phyloP scores from a whole-genome alignment of 1,284 basidiomycete species.

The Neonothopanus nambi region DNA sequence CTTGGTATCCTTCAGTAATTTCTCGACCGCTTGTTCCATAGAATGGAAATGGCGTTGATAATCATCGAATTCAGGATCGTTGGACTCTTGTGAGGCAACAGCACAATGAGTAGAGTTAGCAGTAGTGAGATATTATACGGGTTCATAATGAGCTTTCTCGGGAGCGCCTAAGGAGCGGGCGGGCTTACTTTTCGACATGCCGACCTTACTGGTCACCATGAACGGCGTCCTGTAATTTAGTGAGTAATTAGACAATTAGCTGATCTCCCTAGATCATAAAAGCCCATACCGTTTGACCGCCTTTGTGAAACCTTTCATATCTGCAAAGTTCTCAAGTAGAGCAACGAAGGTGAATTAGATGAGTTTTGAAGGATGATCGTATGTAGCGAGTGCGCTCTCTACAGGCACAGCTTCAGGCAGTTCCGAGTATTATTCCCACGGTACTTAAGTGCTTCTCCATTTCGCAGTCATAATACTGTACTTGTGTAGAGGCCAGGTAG shows the following conservation, averaged over 20 bases:
- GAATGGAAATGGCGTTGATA: conserved; percentile 76
- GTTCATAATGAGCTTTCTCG: too few relatives aligned
- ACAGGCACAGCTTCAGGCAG: too few relatives aligned
- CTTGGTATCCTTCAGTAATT: conserved; percentile 90
- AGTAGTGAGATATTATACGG: background rate
- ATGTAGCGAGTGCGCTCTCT: too few relatives aligned
- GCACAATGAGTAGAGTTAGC: background rate
- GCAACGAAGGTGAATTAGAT: too few relatives aligned
- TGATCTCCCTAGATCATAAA: background rate
- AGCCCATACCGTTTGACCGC: conserved; percentile 17
- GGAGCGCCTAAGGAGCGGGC: conserved; percentile 3
- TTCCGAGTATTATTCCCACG: too few relatives aligned
- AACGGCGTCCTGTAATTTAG: conserved; percentile 73
- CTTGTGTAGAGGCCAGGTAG: too few relatives aligned
- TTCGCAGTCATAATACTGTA: too few relatives aligned
- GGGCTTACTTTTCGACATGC: conserved; percentile 88
- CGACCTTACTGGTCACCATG: conserved; percentile 80
- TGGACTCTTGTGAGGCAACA: conserved; percentile 53
- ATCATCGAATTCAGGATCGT: conserved; percentile 87
- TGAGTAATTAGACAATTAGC: background rate
- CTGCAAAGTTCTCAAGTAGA: background rate
- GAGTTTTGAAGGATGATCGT: too few relatives aligned
- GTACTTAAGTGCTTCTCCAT: too few relatives aligned
- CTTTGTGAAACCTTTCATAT: conserved; percentile 21
- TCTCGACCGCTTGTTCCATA: conserved; percentile 84